Evolutionary conservation across 768 basidiomycete species (phyloP).

Genomic region (Leucogyrophana mollusca): DNA sequence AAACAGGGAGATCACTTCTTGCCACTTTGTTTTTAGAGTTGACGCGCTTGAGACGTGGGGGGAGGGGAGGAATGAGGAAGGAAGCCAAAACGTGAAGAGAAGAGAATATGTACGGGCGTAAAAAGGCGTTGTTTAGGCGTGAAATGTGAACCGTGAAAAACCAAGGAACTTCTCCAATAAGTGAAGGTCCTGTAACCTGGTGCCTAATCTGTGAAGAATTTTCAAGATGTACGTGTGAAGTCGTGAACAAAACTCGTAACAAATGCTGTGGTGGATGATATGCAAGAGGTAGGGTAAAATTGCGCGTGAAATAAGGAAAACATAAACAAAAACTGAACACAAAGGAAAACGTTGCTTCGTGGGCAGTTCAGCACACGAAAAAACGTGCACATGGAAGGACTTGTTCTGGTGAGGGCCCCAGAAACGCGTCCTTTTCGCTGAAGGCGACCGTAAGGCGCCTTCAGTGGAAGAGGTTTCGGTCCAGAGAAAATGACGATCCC

Average conservation of each 20-base stretch:
- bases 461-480: conserved; percentile 52
- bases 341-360: no score
- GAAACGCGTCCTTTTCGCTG: no score
- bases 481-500: conserved; percentile 37
- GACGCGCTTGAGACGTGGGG: conserved; percentile 7
- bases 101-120: conserved; percentile 18
- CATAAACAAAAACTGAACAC: conserved; percentile 20
- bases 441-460: no score
- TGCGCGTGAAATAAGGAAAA: conserved; percentile 26
- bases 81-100: conserved; percentile 3
- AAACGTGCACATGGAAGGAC: no score
- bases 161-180: conserved; percentile 7
- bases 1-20: conserved; percentile 12
- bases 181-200: conserved; percentile 10
- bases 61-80: conserved; percentile 9
- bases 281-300: conserved; percentile 33
- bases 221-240: conserved; percentile 17
- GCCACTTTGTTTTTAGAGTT: conserved; percentile 13
- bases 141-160: conserved; percentile 20
- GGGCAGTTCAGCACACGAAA: no score
- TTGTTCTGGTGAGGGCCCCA: no score
- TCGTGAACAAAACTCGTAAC: conserved; percentile 13
- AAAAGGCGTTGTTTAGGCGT: conserved; percentile 25
- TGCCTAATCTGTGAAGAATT: conserved; percentile 15
- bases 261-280: conserved; percentile 25